These are phyloP conservation scores for Solanum stenotomum DNA, from an alignment of 257 asterid species.

Conservation along the genomic window DNA sequence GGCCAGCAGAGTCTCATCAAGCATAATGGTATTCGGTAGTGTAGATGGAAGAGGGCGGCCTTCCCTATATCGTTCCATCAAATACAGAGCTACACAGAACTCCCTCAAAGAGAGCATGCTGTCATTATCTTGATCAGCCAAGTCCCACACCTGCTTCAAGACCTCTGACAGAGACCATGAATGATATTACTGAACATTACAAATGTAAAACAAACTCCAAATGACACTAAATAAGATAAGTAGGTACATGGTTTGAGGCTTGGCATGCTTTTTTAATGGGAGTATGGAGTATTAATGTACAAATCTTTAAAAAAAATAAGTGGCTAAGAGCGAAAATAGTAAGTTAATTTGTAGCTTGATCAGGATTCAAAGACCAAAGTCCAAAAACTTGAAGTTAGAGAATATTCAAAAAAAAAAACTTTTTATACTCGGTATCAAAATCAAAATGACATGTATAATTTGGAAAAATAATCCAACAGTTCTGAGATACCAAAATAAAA, in stretches of 20 bases:
- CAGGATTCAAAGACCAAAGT: neutral
- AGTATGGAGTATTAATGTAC: neutral
- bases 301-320: neutral
- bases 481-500: neutral
- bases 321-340: neutral
- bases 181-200: slow-evolving; percentile 5
- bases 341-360: neutral
- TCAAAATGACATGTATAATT: neutral
- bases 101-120: slow-evolving; percentile 97
- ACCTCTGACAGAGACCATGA: slow-evolving; percentile 58
- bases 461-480: neutral
- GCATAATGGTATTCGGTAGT: slow-evolving; percentile 75
- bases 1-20: slow-evolving; percentile 72
- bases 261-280: neutral
- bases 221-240: neutral
- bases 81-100: slow-evolving; percentile 78
- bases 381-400: neutral
- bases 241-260: neutral
- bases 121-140: slow-evolving; percentile 92
- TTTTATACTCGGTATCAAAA: neutral
- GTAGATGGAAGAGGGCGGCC: slow-evolving; percentile 62
- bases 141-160: slow-evolving; percentile 95
- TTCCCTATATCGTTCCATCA: slow-evolving; percentile 94
- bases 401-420: neutral
- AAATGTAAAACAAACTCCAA: neutral